Evolutionary conservation across 179 eudicot genomes (phyloP), one percentile per base, ranked within the genome.

Genomic region (Patellifolia procumbens): DNA sequence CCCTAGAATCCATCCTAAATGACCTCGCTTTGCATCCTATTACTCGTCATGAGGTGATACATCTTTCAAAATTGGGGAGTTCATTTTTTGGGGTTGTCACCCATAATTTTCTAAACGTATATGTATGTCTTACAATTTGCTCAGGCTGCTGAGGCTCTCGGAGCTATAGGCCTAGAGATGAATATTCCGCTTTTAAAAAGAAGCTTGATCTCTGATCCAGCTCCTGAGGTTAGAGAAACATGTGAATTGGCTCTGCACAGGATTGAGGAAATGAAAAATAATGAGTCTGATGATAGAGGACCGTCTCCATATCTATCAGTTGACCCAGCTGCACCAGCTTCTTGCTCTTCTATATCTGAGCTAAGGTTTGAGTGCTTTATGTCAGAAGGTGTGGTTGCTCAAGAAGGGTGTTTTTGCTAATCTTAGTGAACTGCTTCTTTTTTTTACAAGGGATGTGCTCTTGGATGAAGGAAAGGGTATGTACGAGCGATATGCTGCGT

Each of bases 121-220:
- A 11, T 46, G 51, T 59, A 11, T 51, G 5, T 58, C 24, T 20
- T 34, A 15, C 35, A 22, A 75, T 63, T 64, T 80, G 55, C 24
- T 43, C 73, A 94, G 98, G 98, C 98, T 74, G 98, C 97, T 45
- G 98, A 94, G 90, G 98, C 98, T 74, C 97, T 94, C 72, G 98
- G 97, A 86, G 97, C 99, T 35, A 95, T 95, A 80, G 95, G 95
- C 43, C 83, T 88, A 48, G 90, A 84, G 72, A 78, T 77, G 61
- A 94, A 88, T 81, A 56, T 87, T 65, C 75, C 89, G 73, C 86
- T 88, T 19, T 80, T 95, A 48, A 79, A 85, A 81, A 87, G 78
- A 67, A 89, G 97, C 85, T 84, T 95, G 86, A 87, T 75, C 67
- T 88, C 84, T 34, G 99, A 95, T 90, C 97, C 99, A 58, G 97